Conservation (phyloP, 495 filamentous ascomycete genomes). For the Bacidia rubella region DNA sequence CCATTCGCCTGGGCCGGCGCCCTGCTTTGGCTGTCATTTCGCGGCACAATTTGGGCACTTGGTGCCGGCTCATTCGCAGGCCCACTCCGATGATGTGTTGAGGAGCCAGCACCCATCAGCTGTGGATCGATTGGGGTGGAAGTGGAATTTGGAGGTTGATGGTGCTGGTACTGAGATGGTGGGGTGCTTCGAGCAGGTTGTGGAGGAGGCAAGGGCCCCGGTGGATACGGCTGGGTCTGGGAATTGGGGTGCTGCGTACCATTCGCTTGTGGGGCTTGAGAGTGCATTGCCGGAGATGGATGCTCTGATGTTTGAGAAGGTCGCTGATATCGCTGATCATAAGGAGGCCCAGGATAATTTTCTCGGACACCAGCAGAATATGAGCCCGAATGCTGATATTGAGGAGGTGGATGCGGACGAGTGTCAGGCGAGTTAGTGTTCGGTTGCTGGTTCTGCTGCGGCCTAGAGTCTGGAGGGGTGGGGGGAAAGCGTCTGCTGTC, state of each 20-base stretch:
- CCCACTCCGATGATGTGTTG: constrained; percentile 4
- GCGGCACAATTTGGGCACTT: background rate
- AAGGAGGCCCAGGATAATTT: background rate
- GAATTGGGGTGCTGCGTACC: constrained; percentile 2
- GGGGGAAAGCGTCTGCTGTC: constrained; percentile 8
- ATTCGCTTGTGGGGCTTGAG: constrained; percentile 1
- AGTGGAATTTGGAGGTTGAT: constrained; percentile 5
- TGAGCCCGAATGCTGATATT: constrained; percentile 1
- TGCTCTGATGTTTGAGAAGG: background rate
- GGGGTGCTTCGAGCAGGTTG: constrained; percentile 8
- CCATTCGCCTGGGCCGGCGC: constrained; percentile 3
- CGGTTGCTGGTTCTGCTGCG: constrained; percentile 1
- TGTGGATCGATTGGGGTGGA: constrained; percentile 20
- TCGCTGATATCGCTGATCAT: constrained; percentile 1
- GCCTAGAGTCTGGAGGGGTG: constrained; percentile 7
- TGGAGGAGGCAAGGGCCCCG: constrained; percentile 6
- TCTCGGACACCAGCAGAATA: background rate
- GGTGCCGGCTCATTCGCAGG: constrained; percentile 1
- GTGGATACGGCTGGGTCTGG: background rate
- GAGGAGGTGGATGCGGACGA: constrained; percentile 8
- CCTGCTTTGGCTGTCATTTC: constrained; percentile 1
- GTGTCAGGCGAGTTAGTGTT: constrained; percentile 5
- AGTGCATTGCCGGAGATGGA: background rate
- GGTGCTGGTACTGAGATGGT: constrained; percentile 9
- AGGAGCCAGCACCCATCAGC: constrained; percentile 14